Percentiles rank a stretch among this genome's conserved stretches.
These are phyloP conservation scores for Talaromyces sp. DNA, from an alignment of 2,329 filamentous ascomycete species.

Conservation along the genomic window DNA sequence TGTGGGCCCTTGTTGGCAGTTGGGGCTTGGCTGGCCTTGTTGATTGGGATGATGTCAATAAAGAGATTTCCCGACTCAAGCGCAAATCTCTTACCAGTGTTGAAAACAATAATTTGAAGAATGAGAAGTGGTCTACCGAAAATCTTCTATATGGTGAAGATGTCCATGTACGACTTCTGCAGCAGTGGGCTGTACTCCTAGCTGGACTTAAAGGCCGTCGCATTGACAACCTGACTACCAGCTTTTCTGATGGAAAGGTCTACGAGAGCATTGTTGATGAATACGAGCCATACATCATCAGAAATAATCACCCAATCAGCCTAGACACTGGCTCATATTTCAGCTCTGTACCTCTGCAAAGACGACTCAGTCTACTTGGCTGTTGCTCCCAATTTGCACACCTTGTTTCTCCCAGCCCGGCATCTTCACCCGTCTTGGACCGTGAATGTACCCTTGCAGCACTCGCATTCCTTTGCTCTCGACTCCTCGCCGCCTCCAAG, in stretches of 20 bases:
- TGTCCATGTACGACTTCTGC: constrained; percentile 50
- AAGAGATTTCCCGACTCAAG: constrained; percentile 54
- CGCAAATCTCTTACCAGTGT: constrained; percentile 23
- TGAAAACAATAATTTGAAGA: constrained; percentile 20
- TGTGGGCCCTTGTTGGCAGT: constrained; percentile 63
- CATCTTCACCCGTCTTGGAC: constrained; percentile 51
- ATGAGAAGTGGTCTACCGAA: constrained; percentile 23
- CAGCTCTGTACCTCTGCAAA: constrained; percentile 25
- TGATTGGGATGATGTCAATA: constrained; percentile 57
- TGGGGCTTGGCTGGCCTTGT: constrained; percentile 59
- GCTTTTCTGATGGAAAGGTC: constrained; percentile 58
- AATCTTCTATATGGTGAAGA: constrained; percentile 26
- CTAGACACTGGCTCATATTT: background rate
- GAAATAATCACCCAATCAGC: background rate
- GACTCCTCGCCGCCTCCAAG: constrained; percentile 56
- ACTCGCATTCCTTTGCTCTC: constrained; percentile 62
- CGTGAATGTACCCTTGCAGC: constrained; percentile 59
- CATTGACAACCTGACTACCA: constrained; percentile 60
- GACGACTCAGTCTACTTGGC: constrained; percentile 42
- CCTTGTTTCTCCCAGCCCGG: constrained; percentile 41
- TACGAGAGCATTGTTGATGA: constrained; percentile 61
- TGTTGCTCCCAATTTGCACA: constrained; percentile 50
- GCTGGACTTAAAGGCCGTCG: constrained; percentile 49
- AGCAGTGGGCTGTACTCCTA: constrained; percentile 59
- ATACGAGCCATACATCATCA: constrained; percentile 52